Evolutionary conservation across 73 alveolate genomes (phyloP).

Genomic region (Tetrahymena thermophila): DNA sequence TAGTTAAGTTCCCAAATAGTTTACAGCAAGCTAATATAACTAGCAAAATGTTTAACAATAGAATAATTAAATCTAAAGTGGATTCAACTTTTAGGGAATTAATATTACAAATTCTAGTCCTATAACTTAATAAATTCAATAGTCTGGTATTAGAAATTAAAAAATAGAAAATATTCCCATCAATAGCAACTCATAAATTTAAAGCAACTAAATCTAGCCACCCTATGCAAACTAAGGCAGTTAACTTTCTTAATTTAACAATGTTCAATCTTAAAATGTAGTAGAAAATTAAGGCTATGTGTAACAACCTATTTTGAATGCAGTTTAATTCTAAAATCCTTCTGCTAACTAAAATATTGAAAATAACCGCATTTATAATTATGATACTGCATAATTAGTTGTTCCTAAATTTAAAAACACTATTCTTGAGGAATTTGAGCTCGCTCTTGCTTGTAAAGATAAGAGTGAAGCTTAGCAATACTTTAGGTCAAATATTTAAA

Average conservation of each 20-base stretch:
- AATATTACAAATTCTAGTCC: too few relatives aligned
- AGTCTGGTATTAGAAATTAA: neutral
- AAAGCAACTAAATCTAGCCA: neutral
- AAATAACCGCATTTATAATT: neutral
- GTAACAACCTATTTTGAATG: neutral
- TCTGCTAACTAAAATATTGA: neutral
- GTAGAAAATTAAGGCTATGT: too few relatives aligned
- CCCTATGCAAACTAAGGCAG: neutral
- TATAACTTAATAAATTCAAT: too few relatives aligned
- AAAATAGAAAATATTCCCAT: neutral
- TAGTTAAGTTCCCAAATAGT: too few relatives aligned
- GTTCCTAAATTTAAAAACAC: neutral
- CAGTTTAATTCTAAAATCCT: too few relatives aligned
- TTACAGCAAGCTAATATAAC: neutral
- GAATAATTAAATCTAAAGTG: neutral
- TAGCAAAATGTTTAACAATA: too few relatives aligned
- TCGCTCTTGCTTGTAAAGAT: neutral
- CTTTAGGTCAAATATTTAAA: neutral
- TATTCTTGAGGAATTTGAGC: neutral
- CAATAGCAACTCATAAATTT: neutral
- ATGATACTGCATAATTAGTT: neutral
- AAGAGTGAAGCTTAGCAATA: neutral
- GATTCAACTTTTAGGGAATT: too few relatives aligned
- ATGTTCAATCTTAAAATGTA: neutral
- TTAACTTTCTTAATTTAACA: neutral